Conservation (phyloP, 2,329 filamentous ascomycete species). For the Botrytis aclada region DNA sequence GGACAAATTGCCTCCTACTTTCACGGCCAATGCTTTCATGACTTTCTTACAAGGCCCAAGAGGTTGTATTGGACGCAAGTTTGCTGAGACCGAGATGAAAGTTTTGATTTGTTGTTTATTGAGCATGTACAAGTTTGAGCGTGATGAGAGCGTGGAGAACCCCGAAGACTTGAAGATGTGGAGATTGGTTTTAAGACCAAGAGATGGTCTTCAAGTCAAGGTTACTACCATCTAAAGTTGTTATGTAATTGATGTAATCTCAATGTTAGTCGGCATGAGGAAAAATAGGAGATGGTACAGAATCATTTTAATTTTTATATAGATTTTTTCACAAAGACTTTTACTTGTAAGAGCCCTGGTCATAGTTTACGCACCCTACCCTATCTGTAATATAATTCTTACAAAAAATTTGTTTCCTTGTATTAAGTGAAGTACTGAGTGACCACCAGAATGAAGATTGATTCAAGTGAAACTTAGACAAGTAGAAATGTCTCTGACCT, state of each 20-base stretch:
- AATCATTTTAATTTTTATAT: background rate
- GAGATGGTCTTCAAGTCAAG: slow-evolving; percentile 38
- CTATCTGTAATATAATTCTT: background rate
- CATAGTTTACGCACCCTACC: background rate
- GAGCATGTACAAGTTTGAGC: slow-evolving; percentile 39
- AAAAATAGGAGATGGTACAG: too few species aligned
- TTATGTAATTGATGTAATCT: background rate
- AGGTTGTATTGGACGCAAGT: slow-evolving; percentile 38
- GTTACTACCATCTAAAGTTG: slow-evolving; percentile 30
- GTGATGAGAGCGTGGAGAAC: slow-evolving; percentile 40
- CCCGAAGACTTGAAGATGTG: slow-evolving; percentile 49
- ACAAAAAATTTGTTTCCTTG: fast-evolving
- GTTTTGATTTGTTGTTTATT: slow-evolving; percentile 37
- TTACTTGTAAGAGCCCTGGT: background rate
- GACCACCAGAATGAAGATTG: background rate
- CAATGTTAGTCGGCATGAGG: background rate
- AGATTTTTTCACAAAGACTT: background rate
- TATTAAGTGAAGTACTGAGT: background rate
- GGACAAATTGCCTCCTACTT: slow-evolving; percentile 41
- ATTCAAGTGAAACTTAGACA: background rate
- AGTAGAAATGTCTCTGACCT: too few species aligned
- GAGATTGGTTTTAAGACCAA: slow-evolving; percentile 45
- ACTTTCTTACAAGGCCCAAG: slow-evolving; percentile 37
- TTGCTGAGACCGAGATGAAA: slow-evolving; percentile 41
- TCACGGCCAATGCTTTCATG: slow-evolving; percentile 31